Evolutionary conservation across 352 stramenopile species (phyloP).

Genomic region (Elongisporangium undulatum): DNA sequence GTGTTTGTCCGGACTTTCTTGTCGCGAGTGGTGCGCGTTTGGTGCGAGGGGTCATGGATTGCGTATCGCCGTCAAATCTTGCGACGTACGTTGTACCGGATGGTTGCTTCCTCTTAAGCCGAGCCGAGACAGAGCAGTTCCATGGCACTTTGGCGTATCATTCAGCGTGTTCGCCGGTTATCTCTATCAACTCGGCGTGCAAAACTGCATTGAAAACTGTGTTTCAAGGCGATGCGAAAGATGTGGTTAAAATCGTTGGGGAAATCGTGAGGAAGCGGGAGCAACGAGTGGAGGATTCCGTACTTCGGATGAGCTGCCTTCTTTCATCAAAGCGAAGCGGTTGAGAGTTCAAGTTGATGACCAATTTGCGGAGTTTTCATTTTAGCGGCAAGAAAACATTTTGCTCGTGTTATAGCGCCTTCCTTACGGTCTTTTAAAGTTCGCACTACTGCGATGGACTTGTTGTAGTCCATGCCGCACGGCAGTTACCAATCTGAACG

Average conservation of each 20-base stretch:
- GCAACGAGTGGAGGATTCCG: neutral
- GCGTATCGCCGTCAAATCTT: neutral
- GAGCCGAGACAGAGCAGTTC: constrained; percentile 15
- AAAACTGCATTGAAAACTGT: constrained; percentile 21
- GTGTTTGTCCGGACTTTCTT: neutral
- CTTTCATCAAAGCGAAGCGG: neutral
- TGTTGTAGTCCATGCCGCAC: too few species aligned
- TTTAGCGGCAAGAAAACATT: too few species aligned
- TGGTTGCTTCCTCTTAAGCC: constrained; percentile 16
- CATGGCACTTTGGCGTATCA: constrained; percentile 25
- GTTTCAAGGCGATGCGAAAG: neutral
- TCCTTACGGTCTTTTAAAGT: too few species aligned
- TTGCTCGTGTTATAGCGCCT: too few species aligned
- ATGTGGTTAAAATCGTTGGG: neutral
- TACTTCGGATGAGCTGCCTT: neutral
- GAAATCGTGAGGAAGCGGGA: neutral
- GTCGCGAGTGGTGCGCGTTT: neutral
- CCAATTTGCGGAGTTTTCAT: neutral
- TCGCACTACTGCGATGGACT: too few species aligned
- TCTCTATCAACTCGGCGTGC: constrained; percentile 17
- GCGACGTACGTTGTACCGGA: neutral
- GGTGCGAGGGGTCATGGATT: neutral
- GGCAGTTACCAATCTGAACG: too few species aligned
- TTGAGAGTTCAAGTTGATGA: neutral
- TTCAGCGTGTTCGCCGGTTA: constrained; percentile 21